phyloP scores from a whole-genome alignment of 345 rosid species.

The Cardamine occulta region DNA sequence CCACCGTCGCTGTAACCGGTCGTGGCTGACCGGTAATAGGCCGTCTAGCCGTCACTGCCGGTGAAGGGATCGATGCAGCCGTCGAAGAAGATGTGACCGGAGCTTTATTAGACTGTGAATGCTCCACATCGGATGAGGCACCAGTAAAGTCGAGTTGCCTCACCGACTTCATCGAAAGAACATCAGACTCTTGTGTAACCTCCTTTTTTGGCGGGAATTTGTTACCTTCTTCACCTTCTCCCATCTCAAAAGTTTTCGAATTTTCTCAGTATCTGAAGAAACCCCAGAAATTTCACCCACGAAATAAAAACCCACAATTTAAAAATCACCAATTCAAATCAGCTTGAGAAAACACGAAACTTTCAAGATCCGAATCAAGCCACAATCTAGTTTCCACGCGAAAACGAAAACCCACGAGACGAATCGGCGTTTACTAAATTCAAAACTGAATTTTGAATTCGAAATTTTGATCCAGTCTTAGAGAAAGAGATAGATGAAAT shows the following conservation, averaged over 20 bases:
- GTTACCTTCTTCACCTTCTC: slow-evolving; percentile 70
- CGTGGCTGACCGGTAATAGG: neutral
- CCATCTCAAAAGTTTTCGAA: slow-evolving; percentile 50
- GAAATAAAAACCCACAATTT: neutral
- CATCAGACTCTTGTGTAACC: slow-evolving; percentile 43
- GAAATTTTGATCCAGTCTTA: slow-evolving; percentile 22
- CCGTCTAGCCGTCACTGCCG: neutral
- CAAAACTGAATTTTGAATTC: slow-evolving; percentile 23
- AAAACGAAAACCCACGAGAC: slow-evolving; percentile 30
- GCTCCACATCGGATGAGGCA: slow-evolving; percentile 50
- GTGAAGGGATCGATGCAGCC: slow-evolving; percentile 28
- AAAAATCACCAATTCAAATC: slow-evolving; percentile 26
- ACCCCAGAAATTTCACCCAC: slow-evolving; percentile 22
- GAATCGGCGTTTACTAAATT: slow-evolving; percentile 43
- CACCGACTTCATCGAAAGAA: slow-evolving; percentile 64
- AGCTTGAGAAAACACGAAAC: slow-evolving; percentile 33
- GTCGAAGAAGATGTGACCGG: neutral
- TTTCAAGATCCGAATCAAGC: slow-evolving; percentile 52
- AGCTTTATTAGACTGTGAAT: slow-evolving; percentile 48
- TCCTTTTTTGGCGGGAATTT: slow-evolving; percentile 67
- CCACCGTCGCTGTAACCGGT: slow-evolving; percentile 33
- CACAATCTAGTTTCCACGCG: slow-evolving; percentile 9
- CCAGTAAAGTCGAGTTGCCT: slow-evolving; percentile 92
- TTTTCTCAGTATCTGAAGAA: slow-evolving; percentile 13
- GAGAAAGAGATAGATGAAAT: slow-evolving; percentile 15